phyloP scores from a whole-genome alignment of 352 stramenopile species.

The Globisporangium rhizosaccharum region DNA sequence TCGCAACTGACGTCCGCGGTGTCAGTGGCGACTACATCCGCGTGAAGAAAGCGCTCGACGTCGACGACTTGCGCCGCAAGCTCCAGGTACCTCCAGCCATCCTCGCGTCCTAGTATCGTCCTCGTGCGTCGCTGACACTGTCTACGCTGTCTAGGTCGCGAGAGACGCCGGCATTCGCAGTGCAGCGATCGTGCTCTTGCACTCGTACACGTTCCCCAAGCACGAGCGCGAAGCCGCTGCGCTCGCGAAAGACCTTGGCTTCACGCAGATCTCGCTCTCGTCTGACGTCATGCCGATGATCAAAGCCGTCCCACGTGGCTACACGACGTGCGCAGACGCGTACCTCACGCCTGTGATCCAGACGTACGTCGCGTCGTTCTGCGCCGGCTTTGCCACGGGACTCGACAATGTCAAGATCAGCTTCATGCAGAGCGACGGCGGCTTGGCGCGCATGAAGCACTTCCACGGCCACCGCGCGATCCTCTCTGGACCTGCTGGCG shows the following conservation, averaged over 20 bases:
- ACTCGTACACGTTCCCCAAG: conserved; percentile 94
- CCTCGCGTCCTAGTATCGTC: not conserved
- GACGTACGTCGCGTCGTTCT: conserved; percentile 95
- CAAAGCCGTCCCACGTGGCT: conserved; percentile 94
- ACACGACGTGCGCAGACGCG: conserved; percentile 96
- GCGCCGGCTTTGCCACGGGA: conserved; percentile 92
- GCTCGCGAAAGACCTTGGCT: conserved; percentile 90
- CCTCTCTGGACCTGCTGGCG: conserved; percentile 91
- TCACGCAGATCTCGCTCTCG: conserved; percentile 90
- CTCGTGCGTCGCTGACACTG: not conserved
- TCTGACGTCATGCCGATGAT: conserved; percentile 98
- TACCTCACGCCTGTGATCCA: conserved; percentile 99
- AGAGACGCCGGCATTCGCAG: conserved; percentile 87
- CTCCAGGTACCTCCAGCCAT: conserved; percentile 48
- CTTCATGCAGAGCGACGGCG: conserved; percentile 99
- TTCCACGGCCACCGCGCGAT: conserved; percentile 93
- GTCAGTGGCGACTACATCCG: conserved; percentile 89
- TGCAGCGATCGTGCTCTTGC: conserved; percentile 94
- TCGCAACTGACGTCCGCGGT: conserved; percentile 61
- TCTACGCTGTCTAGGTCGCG: conserved; percentile 22
- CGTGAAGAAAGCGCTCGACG: conserved; percentile 79
- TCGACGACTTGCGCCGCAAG: conserved; percentile 65
- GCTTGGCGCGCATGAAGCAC: conserved; percentile 92
- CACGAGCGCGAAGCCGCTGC: conserved; percentile 91
- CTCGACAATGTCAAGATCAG: conserved; percentile 91